Evolutionary conservation across 805 yeast species (phyloP).

Genomic region (Metschnikowia kofuensis): DNA sequence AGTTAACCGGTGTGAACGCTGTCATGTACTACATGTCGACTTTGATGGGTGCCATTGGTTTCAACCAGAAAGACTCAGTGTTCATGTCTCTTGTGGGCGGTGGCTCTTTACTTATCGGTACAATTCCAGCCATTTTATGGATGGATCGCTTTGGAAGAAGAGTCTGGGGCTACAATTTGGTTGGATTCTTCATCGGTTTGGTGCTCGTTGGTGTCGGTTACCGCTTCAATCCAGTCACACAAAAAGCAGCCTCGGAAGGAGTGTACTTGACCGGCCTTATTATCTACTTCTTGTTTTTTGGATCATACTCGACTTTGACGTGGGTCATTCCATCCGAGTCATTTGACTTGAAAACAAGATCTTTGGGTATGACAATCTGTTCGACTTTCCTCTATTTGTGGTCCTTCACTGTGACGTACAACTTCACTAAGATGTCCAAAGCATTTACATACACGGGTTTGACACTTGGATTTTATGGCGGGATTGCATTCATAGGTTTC

Average conservation of each 20-base stretch:
- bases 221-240: constrained; percentile 38
- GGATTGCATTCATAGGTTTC: constrained; percentile 57
- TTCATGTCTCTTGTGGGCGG: constrained; percentile 72
- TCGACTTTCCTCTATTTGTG: constrained; percentile 56
- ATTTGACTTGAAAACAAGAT: constrained; percentile 56
- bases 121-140: constrained; percentile 61
- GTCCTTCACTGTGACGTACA: constrained; percentile 63
- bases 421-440: constrained; percentile 53
- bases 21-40: constrained; percentile 64
- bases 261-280: constrained; percentile 61
- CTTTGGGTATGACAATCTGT: constrained; percentile 64
- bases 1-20: constrained; percentile 67
- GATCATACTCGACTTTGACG: constrained; percentile 62
- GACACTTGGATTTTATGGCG: constrained; percentile 65
- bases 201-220: constrained; percentile 60
- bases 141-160: constrained; percentile 59
- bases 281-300: constrained; percentile 63
- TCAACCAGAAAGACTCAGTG: constrained; percentile 48
- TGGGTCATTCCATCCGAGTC: constrained; percentile 70
- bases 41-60: constrained; percentile 55
- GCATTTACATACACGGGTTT: constrained; percentile 63
- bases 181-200: constrained; percentile 60
- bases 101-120: constrained; percentile 58
- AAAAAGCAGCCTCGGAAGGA: constrained; percentile 49
- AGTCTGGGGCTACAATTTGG: constrained; percentile 56